Percentiles rank a stretch among this genome's conserved stretches.
phyloP scores from a whole-genome alignment of 345 rosid genomes.

The Euphorbia peplus region DNA sequence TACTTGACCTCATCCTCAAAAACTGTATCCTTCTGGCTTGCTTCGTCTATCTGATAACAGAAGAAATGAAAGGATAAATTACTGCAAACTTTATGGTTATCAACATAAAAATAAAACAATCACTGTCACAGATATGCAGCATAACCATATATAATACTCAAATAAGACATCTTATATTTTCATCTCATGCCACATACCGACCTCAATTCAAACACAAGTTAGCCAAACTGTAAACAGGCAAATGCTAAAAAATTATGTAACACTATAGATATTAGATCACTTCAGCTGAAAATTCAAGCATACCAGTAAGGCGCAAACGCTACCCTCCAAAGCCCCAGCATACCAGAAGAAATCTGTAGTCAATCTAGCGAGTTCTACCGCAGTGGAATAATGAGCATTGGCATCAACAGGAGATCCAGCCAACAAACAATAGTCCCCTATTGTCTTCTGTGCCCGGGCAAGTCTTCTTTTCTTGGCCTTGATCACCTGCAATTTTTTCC shows the following conservation, averaged over 20 bases:
- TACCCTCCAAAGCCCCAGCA: conserved; percentile 97
- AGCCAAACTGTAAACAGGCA: conserved; percentile 3
- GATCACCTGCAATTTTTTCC: conserved; percentile 58
- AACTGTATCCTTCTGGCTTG: conserved; percentile 66
- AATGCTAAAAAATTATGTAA: neutral
- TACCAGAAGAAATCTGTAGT: conserved; percentile 93
- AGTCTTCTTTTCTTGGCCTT: conserved; percentile 95
- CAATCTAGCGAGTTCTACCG: conserved; percentile 81
- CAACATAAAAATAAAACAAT: neutral
- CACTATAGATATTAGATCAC: neutral
- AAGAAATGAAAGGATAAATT: conserved; percentile 23
- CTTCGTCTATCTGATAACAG: conserved; percentile 65
- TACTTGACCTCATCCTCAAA: conserved; percentile 83
- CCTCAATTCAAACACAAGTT: neutral
- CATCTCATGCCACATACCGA: neutral
- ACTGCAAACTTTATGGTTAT: neutral
- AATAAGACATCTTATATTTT: neutral
- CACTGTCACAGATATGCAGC: neutral
- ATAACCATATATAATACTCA: neutral
- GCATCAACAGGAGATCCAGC: conserved; percentile 99
- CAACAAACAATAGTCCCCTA: conserved; percentile 96
- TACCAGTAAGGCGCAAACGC: conserved; percentile 93
- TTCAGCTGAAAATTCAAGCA: conserved; percentile 7
- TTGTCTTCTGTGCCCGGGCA: conserved; percentile 93
- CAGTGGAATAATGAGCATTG: conserved; percentile 92